Percentiles rank a stretch among this genome's conserved stretches.
These are phyloP conservation scores for Polymyxa betae DNA, from an alignment of 208 protist genomes.

Conservation along the genomic window DNA sequence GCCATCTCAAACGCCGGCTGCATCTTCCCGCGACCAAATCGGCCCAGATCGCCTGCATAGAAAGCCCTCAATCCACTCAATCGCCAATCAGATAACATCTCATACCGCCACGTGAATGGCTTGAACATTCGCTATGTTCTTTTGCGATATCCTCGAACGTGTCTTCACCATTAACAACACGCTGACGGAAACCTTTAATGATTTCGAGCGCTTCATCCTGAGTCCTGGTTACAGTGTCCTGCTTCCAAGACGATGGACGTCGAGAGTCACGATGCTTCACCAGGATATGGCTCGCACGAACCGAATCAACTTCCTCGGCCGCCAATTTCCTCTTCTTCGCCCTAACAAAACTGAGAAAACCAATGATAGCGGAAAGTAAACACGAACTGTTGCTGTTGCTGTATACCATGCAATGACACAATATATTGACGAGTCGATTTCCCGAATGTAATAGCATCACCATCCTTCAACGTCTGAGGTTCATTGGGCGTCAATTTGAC, in stretches of 20 bases:
- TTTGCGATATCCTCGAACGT: slow-evolving; percentile 7
- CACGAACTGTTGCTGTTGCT: background rate
- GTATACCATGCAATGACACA: slow-evolving; percentile 26
- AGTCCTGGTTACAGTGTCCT: background rate
- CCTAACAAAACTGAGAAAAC: too few species aligned
- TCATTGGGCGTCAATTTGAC: background rate
- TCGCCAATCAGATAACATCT: background rate
- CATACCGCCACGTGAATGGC: slow-evolving; percentile 16
- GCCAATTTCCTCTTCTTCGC: background rate
- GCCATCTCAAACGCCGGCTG: background rate
- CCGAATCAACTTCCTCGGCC: background rate
- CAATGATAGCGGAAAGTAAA: too few species aligned
- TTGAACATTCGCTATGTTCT: slow-evolving; percentile 14
- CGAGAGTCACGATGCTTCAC: slow-evolving; percentile 38
- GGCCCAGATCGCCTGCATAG: slow-evolving; percentile 8
- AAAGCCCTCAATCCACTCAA: background rate
- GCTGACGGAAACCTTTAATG: background rate
- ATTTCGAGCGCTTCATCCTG: background rate
- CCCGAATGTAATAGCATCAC: slow-evolving; percentile 28
- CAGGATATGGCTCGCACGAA: slow-evolving; percentile 49
- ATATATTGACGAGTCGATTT: slow-evolving; percentile 39
- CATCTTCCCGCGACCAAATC: slow-evolving; percentile 34
- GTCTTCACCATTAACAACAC: background rate
- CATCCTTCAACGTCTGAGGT: background rate
- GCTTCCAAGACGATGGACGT: slow-evolving; percentile 7